These are phyloP conservation scores for Sporobolomyces pararoseus DNA, from an alignment of 768 basidiomycete species.

Conservation along the genomic window DNA sequence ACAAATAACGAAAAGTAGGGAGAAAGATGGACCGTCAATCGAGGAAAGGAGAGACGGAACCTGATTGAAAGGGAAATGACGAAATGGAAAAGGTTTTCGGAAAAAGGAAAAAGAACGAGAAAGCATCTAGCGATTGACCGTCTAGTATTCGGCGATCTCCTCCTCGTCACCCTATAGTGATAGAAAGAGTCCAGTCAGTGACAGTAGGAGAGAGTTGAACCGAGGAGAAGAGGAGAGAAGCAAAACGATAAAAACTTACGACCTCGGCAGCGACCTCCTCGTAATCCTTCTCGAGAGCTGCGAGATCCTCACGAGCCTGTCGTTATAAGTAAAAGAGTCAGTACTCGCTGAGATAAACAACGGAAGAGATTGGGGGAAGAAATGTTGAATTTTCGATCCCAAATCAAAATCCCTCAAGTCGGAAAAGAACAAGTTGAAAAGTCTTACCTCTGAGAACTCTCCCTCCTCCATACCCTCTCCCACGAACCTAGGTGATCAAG, in stretches of 20 bases:
- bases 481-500: constrained; percentile 52
- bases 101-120: too few species aligned
- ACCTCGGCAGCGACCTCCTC: constrained; percentile 66
- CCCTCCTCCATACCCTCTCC: constrained; percentile 94
- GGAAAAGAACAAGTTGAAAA: neutral
- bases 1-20: too few species aligned
- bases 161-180: constrained; percentile 28
- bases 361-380: neutral
- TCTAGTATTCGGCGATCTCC: constrained; percentile 34
- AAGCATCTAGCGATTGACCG: too few species aligned
- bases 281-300: constrained; percentile 92
- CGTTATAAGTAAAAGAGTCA: neutral
- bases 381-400: neutral
- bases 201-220: neutral
- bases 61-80: too few species aligned
- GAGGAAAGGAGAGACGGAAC: too few species aligned
- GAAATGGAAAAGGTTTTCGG: too few species aligned
- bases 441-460: constrained; percentile 74
- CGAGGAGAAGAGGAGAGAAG: neutral
- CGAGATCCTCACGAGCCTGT: constrained; percentile 87
- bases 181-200: neutral
- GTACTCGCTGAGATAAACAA: too few species aligned
- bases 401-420: too few species aligned
- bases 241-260: neutral
- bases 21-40: too few species aligned